These are phyloP conservation scores for Metschnikowia lochheadii DNA, from an alignment of 805 yeast genomes.

Conservation along the genomic window DNA sequence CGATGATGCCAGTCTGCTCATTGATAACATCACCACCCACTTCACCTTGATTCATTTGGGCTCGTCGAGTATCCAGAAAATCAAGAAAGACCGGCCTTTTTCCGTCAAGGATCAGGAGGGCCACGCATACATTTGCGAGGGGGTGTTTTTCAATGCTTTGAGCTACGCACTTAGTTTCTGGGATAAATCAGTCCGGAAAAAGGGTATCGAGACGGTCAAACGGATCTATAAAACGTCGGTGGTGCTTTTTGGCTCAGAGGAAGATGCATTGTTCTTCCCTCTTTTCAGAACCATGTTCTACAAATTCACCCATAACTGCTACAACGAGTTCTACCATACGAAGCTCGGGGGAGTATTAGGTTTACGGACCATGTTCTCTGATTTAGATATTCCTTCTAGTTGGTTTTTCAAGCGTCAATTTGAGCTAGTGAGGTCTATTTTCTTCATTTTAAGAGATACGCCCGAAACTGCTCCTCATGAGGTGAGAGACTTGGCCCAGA, in stretches of 20 bases:
- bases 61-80: constrained; percentile 62
- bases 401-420: constrained; percentile 78
- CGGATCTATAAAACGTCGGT: constrained; percentile 58
- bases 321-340: constrained; percentile 79
- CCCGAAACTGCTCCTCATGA: constrained; percentile 82
- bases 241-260: constrained; percentile 61
- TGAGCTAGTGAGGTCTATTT: constrained; percentile 80
- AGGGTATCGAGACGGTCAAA: constrained; percentile 66
- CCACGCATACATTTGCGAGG: constrained; percentile 60
- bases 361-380: constrained; percentile 65
- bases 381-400: constrained; percentile 57
- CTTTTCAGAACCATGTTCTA: constrained; percentile 72
- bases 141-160: constrained; percentile 68
- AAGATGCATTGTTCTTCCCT: constrained; percentile 66
- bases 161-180: constrained; percentile 78
- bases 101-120: constrained; percentile 81
- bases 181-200: constrained; percentile 60
- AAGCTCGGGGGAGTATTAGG: constrained; percentile 91
- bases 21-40: constrained; percentile 71
- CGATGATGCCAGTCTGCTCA: constrained; percentile 60
- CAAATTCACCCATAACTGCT: constrained; percentile 85
- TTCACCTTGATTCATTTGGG: constrained; percentile 75
- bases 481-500: constrained; percentile 69
- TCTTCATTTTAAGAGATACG: constrained; percentile 86
- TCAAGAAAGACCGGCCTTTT: constrained; percentile 66